phyloP scores from a whole-genome alignment of 495 filamentous ascomycete genomes.

The Pyronema domesticum region DNA sequence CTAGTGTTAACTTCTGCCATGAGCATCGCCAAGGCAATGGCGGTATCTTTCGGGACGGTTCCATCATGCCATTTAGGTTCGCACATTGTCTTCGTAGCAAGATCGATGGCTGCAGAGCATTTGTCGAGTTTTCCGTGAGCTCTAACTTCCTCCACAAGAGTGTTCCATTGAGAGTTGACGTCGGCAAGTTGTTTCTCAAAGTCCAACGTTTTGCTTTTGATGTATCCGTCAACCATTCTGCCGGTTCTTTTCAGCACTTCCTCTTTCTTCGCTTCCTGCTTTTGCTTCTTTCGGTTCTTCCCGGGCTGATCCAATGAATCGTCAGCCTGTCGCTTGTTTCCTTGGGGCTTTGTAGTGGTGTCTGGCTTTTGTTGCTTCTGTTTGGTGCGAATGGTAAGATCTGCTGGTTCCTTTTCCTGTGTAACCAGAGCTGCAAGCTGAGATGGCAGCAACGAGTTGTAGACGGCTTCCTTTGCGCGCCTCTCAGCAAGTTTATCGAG shows the following conservation, averaged over 20 bases:
- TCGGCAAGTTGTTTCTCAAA: conserved; percentile 23
- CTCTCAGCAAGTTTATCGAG: background rate
- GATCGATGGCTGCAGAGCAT: conserved; percentile 32
- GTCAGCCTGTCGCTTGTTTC: too few species aligned
- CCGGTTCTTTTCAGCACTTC: too few species aligned
- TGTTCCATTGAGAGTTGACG: conserved; percentile 29
- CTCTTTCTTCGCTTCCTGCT: too few species aligned
- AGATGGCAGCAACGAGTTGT: too few species aligned
- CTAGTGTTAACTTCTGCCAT: conserved; percentile 29
- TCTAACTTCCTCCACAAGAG: conserved; percentile 31
- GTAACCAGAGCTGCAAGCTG: too few species aligned
- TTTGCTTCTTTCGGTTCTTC: too few species aligned
- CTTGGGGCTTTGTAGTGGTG: too few species aligned
- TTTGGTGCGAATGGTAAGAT: too few species aligned
- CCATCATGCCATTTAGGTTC: conserved; percentile 26
- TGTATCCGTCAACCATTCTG: background rate
- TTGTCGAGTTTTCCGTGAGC: conserved; percentile 29
- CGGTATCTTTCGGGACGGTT: conserved; percentile 29
- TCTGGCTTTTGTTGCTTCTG: too few species aligned
- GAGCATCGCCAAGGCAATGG: conserved; percentile 33
- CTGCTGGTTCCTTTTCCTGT: too few species aligned
- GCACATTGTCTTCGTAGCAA: conserved; percentile 28
- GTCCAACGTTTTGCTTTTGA: conserved; percentile 2
- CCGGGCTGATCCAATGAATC: too few species aligned
- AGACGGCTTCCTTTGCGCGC: background rate